Evolutionary conservation across 129 eudicot genomes (phyloP).

Genomic region (Artemisia argyi): DNA sequence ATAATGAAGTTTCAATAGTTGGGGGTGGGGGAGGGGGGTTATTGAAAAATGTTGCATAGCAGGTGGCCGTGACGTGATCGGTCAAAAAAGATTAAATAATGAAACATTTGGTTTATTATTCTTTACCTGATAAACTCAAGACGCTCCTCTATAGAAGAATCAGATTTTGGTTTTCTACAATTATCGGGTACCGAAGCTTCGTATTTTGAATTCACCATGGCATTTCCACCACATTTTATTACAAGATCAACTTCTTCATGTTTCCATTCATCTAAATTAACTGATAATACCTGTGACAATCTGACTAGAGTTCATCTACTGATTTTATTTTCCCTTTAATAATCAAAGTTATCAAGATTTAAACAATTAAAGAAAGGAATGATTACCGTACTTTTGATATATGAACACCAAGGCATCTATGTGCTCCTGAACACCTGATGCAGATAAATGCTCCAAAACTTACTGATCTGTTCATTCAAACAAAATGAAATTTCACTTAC

Average conservation of each 20-base stretch:
- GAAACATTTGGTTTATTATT: background rate
- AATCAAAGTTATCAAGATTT: too few relatives aligned
- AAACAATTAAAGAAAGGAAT: background rate
- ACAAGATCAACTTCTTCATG: constrained; percentile 76
- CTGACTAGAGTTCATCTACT: constrained; percentile 7
- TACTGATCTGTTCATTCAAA: constrained; percentile 56
- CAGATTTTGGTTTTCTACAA: constrained; percentile 63
- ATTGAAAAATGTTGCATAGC: too few relatives aligned
- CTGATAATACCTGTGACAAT: constrained; percentile 66
- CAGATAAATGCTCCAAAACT: constrained; percentile 84
- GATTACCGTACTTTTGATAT: constrained; percentile 66
- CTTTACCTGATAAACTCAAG: constrained; percentile 72
- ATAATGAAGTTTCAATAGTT: too few relatives aligned
- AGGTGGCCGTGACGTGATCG: background rate
- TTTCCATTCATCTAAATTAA: constrained; percentile 90
- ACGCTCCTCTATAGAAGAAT: constrained; percentile 74
- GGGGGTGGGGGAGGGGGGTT: too few relatives aligned
- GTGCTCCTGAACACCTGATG: constrained; percentile 96
- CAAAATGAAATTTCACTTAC: background rate
- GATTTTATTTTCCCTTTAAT: too few relatives aligned
- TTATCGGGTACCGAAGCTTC: constrained; percentile 71
- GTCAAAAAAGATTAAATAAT: constrained; percentile 11
- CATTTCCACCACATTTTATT: constrained; percentile 72
- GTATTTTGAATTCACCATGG: constrained; percentile 57
- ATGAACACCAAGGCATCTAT: constrained; percentile 97